Percentiles rank a stretch among this genome's conserved stretches.
Conservation (phyloP, 2,329 filamentous ascomycete genomes). For the Ophiocordyceps camponoti-rufipedis region DNA sequence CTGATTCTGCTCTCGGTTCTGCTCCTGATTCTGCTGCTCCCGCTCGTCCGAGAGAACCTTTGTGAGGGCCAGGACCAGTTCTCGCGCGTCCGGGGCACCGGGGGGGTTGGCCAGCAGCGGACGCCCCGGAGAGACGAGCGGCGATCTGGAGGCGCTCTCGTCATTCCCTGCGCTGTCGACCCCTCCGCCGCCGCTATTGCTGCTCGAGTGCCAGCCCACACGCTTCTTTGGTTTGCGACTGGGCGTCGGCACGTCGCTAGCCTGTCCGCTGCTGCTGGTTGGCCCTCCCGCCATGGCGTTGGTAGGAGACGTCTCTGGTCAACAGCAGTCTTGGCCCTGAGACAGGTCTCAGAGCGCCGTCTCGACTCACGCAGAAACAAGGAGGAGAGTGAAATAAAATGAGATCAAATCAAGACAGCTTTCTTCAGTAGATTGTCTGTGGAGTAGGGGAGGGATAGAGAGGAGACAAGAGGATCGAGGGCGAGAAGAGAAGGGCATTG, state of each 20-base stretch:
- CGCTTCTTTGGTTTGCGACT: constrained; percentile 20
- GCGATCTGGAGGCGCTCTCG: constrained; percentile 2
- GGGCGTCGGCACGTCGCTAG: constrained; percentile 13
- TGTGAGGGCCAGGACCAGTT: constrained; percentile 19
- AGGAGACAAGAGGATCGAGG: background rate
- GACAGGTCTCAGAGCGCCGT: constrained; percentile 7
- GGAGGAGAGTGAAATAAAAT: background rate
- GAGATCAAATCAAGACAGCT: background rate
- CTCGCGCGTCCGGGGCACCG: constrained; percentile 18
- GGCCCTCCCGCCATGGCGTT: constrained; percentile 7
- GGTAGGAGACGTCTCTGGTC: constrained; percentile 3
- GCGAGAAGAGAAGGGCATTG: background rate
- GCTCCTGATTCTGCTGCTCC: constrained; percentile 4
- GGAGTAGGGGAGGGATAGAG: background rate
- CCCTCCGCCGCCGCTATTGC: constrained; percentile 6
- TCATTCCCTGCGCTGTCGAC: constrained; percentile 1
- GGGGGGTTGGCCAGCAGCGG: constrained; percentile 9
- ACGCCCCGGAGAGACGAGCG: constrained; percentile 1
- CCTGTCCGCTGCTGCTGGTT: constrained; percentile 10
- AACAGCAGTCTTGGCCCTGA: constrained; percentile 6
- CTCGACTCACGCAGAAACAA: background rate
- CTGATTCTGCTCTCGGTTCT: constrained; percentile 5
- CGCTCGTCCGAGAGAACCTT: constrained; percentile 17
- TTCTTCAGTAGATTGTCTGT: background rate
- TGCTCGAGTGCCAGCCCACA: constrained; percentile 18